Percentiles rank a stretch among this genome's conserved stretches.
Evolutionary conservation across 73 alveolate species (phyloP).

Genomic region (Tetrahymena elliotti): DNA sequence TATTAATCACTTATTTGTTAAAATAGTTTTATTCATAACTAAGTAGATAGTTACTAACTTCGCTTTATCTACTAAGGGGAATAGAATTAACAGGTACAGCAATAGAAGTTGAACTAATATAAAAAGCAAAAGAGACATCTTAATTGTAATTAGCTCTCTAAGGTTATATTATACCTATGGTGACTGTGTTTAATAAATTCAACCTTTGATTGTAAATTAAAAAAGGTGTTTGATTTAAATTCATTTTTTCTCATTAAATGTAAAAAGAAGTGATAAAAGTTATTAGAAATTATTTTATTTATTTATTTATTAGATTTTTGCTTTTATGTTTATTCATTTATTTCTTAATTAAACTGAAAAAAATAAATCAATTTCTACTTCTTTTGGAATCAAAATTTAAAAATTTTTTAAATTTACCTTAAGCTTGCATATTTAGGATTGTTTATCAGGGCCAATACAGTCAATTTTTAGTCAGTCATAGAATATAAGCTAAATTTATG

Average conservation of each 20-base stretch:
- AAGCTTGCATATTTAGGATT: not conserved
- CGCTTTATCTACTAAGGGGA: not conserved
- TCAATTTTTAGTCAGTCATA: not conserved
- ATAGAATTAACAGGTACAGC: not conserved
- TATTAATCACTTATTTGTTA: not conserved
- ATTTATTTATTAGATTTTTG: no score
- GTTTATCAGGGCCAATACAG: not conserved
- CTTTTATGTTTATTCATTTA: no score
- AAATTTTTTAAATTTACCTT: not conserved
- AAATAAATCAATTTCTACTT: not conserved
- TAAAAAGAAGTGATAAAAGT: no score
- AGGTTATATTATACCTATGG: not conserved
- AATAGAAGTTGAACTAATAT: not conserved
- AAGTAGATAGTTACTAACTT: not conserved
- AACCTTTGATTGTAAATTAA: not conserved
- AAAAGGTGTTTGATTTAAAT: no score
- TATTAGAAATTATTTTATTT: no score
- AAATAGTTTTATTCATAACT: not conserved
- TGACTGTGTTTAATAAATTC: not conserved
- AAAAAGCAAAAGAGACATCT: not conserved
- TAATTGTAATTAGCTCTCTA: not conserved
- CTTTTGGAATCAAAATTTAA: no score
- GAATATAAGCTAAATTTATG: not conserved
- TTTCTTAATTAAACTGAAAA: no score
- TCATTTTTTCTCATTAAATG: no score